A percentile compares a stretch with the other conserved stretches of the same genome.
Evolutionary conservation across 2,329 filamentous ascomycete species (phyloP).

Genomic region (Capronia coronata): DNA sequence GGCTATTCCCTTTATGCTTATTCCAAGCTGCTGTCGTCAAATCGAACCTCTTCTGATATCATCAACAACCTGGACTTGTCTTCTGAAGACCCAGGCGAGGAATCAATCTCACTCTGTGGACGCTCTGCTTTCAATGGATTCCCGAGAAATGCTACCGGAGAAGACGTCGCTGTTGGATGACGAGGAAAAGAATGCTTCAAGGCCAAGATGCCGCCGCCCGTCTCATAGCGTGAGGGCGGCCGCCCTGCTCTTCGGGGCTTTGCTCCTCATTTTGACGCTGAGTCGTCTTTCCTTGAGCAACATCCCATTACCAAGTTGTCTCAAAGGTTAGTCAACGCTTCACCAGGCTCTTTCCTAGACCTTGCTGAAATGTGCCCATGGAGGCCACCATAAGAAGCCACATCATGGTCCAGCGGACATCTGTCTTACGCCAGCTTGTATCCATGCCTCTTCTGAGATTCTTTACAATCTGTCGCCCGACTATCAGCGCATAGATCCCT

Average conservation of each 20-base stretch:
- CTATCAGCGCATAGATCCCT: slow-evolving; percentile 59
- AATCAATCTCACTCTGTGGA: not conserved
- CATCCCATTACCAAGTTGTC: not conserved
- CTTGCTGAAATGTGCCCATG: not conserved
- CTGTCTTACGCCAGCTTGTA: slow-evolving; percentile 55
- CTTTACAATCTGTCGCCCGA: slow-evolving; percentile 57
- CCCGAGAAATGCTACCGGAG: not conserved
- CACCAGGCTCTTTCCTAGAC: not conserved
- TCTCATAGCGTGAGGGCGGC: not conserved
- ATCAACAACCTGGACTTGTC: not conserved
- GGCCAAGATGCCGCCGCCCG: not conserved
- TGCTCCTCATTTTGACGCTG: not conserved
- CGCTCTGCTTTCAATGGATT: not conserved
- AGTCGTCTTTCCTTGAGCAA: not conserved
- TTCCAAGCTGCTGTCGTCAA: not conserved
- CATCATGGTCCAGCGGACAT: slow-evolving; percentile 27
- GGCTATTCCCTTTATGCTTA: not conserved
- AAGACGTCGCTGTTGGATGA: not conserved
- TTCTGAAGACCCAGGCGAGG: too few species aligned
- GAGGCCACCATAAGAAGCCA: not conserved
- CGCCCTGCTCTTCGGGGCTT: not conserved
- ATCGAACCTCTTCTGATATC: not conserved
- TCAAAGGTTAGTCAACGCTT: not conserved
- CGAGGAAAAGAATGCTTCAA: not conserved
- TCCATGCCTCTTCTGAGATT: slow-evolving; percentile 57